These are phyloP conservation scores for Cercospora zeae-maydis DNA, from an alignment of 2,329 filamentous ascomycete genomes.

Conservation along the genomic window DNA sequence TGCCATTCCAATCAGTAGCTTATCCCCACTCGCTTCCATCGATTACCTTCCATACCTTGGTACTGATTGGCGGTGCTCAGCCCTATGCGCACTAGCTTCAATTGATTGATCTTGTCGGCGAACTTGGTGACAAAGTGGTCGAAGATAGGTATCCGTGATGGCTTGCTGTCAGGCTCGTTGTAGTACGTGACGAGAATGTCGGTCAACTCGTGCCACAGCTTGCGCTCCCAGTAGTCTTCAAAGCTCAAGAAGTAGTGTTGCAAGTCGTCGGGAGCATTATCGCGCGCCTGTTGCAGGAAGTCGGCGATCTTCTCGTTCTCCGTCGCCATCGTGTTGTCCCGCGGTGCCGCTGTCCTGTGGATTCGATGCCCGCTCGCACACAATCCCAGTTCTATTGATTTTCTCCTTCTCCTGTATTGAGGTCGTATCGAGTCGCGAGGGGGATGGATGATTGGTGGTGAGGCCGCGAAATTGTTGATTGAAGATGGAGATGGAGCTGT, in stretches of 20 bases:
- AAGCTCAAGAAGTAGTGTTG: constrained; percentile 86
- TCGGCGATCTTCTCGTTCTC: constrained; percentile 84
- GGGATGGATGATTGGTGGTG: not conserved
- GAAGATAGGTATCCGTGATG: constrained; percentile 85
- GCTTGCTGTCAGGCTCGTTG: constrained; percentile 71
- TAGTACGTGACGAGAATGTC: constrained; percentile 86
- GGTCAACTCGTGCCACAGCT: constrained; percentile 98
- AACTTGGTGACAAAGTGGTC: constrained; percentile 94
- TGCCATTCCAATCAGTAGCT: constrained; percentile 39
- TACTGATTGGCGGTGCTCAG: constrained; percentile 83
- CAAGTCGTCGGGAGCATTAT: constrained; percentile 79
- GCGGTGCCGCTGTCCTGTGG: not conserved
- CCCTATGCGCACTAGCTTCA: constrained; percentile 90
- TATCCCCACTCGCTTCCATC: not conserved
- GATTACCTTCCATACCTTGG: constrained; percentile 53
- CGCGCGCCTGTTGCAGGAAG: constrained; percentile 86
- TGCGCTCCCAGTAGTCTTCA: constrained; percentile 96
- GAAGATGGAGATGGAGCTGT: constrained; percentile 1
- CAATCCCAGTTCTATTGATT: not conserved
- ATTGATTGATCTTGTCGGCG: constrained; percentile 97
- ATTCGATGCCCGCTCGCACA: not conserved
- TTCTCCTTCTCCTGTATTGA: not conserved
- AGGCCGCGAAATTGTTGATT: not conserved
- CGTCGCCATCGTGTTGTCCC: constrained; percentile 51
- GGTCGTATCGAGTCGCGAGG: not conserved